Base-by-base conservation (phyloP, 2,329 filamentous ascomycete genomes). In the Simplicillium aogashimaense region DNA sequence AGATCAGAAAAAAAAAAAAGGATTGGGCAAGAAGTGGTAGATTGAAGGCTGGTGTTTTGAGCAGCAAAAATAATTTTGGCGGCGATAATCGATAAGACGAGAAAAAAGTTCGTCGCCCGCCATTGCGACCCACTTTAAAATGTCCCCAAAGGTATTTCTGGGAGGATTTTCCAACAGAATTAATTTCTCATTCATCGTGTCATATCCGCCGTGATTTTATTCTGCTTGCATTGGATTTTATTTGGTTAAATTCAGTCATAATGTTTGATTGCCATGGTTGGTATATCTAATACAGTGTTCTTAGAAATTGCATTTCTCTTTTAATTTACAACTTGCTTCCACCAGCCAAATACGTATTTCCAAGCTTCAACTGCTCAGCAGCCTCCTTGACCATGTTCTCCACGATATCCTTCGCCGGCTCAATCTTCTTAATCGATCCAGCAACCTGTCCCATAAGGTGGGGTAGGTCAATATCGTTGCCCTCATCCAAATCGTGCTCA, bases 391-490 rank as follows among this genome's bases (percentile, higher is more conserved):
- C 85, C 87, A 97, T 95, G 49, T 94, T 86, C 45, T 80, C 74
- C 15, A 97, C 80, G 64, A 95, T 95, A 47, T 81, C 74, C 36
- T 68, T 74, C 0, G 90, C 90, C 0, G 88, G 86, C 67, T 90
- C 79, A 44, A 95, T 77, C 49, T 81, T 78, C 29, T 66, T 61
- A 42, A 95, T 84, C 1, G 80, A 72, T 2, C 83, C 89, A 1
- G 86, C 85, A 9, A 95, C 89, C 65, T 95, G 86, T 1, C 90
- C 90, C 90, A 95, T 95, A 53, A 95, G 57, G 61, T 89, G 88
- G 12, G 90, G 90, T 41, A 83, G 67, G 54, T 95, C 90, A 10
- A 94, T 67, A 32, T 95, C 87, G 42, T 81, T 82, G 1, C 82
- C 84, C 40, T 87, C 72, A 38, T 94, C 86, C 53, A 95, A 69